Conservation (phyloP, 208 protist species). For the Ichthyophonus hoferi region DNA sequence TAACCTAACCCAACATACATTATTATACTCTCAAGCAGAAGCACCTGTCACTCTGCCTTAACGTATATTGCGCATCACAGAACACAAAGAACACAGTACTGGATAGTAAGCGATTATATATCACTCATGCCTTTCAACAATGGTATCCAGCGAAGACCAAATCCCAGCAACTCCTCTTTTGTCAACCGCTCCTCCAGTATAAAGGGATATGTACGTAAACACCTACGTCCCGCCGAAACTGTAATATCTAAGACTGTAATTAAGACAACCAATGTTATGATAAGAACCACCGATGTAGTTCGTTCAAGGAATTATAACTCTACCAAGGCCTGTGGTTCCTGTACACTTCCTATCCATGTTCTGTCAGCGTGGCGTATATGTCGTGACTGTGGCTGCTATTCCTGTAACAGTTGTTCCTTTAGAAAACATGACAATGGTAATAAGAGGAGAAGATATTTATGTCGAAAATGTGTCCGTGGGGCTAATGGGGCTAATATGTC, state of each 20-base stretch:
- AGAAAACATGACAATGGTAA: neutral
- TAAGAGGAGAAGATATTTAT: neutral
- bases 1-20: no score
- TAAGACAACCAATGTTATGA: neutral
- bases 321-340: neutral
- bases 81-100: no score
- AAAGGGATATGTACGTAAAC: no score
- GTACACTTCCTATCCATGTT: neutral
- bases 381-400: neutral
- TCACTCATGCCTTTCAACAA: no score
- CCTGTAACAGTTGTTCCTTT: neutral
- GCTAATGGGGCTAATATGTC: neutral
- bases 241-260: neutral
- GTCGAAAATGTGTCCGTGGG: neutral
- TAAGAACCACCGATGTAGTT: neutral
- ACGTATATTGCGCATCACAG: no score
- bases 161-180: no score
- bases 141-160: no score
- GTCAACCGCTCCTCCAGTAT: no score
- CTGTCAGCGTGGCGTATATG: neutral
- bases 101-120: no score
- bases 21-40: no score
- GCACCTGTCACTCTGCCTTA: no score
- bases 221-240: neutral
- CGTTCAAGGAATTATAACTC: neutral